A percentile compares a stretch with the other conserved stretches of the same genome.
Conservation (phyloP, 169 alveolate species). For the Plasmodium vivax region DNA sequence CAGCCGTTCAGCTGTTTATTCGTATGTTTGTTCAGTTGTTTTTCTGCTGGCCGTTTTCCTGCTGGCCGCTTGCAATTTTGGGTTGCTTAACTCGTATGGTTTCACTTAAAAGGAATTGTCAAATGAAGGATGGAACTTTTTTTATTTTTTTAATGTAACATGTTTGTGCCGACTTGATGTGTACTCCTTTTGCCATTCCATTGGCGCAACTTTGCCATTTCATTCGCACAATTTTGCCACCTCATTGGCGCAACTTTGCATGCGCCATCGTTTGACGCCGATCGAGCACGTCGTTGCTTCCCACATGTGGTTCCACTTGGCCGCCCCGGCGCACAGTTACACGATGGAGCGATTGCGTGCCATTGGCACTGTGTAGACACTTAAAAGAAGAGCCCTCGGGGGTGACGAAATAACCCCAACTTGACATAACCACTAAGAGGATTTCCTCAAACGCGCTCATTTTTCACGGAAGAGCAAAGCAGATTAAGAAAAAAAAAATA, state of each 20-base stretch:
- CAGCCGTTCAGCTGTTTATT: background rate
- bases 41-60: background rate
- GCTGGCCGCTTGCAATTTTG: background rate
- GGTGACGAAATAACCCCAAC: background rate
- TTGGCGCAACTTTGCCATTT: too few species aligned
- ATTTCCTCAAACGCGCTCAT: background rate
- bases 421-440: background rate
- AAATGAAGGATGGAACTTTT: background rate
- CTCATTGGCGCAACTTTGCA: background rate
- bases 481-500: background rate
- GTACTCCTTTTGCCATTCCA: background rate
- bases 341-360: background rate
- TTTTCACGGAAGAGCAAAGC: background rate
- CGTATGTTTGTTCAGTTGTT: background rate
- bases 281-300: background rate
- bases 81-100: background rate
- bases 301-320: background rate
- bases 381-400: background rate
- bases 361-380: background rate
- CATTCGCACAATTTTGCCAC: background rate
- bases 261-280: background rate
- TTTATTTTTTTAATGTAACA: background rate
- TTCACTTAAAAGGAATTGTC: background rate
- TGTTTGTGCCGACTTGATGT: background rate
- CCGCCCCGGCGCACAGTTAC: background rate